Base-by-base conservation (phyloP, 2,329 filamentous ascomycete genomes). In the Ophiostoma perfectum region DNA sequence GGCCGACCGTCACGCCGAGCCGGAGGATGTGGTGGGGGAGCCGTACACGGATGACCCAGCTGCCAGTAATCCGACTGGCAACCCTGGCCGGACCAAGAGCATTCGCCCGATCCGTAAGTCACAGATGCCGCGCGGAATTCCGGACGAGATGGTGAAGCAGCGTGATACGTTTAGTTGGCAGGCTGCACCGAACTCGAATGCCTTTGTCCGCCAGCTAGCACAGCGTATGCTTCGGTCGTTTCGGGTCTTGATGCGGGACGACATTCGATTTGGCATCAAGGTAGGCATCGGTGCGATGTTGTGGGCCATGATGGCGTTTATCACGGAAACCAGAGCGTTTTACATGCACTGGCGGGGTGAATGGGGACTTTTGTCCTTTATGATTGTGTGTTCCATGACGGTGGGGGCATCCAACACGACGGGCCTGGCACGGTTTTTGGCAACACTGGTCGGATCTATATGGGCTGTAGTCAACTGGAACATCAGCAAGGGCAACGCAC, bases 301-400 rank as follows among this genome's bases (percentile, higher is more conserved):
- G 0, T 98, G 94, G 81, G 94, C 93, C 18, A 86, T 95, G 77
- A 91, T 96, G 73, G 90, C 95, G 2, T 99, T 97, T 75, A 84
- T 97, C 45, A 85, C 88, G 0, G 80, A 84, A 8, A 96, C 93
- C 2, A 83, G 93, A 66, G 90, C 91, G 0, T 84, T 90, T 27
- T 99, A 97, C 76, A 84, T 88, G 66, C 89, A 90, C 74, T 98
- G 93, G 92, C 85, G 94, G 76, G 94, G 94, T 42, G 95, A 99
- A 82, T 99, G 95, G 95, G 95, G 95, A 36, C 83, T 99, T 2
- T 78, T 99, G 68, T 97, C 93, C 0, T 98, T 97, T 81, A 98
- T 98, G 94, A 88, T 98, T 75, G 95, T 99, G 38, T 96, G 93
- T 76, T 93, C 91, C 49, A 98, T 97, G 93, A 99, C 94, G 0